Evolutionary conservation across 805 yeast genomes (phyloP), one percentile per base, ranked within the genome.

Genomic region (Saccharomyces jurei): DNA sequence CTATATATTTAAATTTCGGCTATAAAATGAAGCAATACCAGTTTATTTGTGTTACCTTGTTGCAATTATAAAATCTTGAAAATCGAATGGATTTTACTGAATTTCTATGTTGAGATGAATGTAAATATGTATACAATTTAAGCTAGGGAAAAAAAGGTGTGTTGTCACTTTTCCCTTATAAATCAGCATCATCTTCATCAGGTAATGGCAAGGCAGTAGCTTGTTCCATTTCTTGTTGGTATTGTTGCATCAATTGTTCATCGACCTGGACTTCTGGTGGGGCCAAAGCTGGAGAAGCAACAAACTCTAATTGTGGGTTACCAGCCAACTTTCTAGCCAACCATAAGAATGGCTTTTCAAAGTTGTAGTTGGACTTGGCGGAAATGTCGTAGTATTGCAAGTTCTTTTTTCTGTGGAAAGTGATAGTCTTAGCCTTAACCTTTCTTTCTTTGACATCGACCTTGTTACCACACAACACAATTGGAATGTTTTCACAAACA

Each of bases 401-500:
- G 82, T 94, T 94, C 86, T 94, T 94, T 95, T 94, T 94, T 84
- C 99, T 88, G 89, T 94, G 99, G 97, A 94, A 94, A 66, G 99
- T 94, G 81, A 94, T 94, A 73, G 97, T 89, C 84, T 94, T 94
- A 68, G 99, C 99, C 84, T 94, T 94, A 71, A 94, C 99, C 80
- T 94, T 94, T 79, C 99, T 88, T 82, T 94, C 99, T 83, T 94
- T 94, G 66, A 94, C 99, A 76, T 94, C 99, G 68, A 94, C 99
- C 81, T 94, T 94, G 87, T 94, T 94, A 80, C 99, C 99, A 81
- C 97, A 89, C 65, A 94, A 81, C 58, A 94, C 99, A 70, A 94
- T 94, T 69, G 99, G 99, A 68, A 94, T 94, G 84, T 92, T 94
- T 81, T 94, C 99, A 81, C 99, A 94, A 62, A 94, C 99, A 80